A percentile compares a stretch with the other conserved stretches of the same genome.
Evolutionary conservation across 2,329 filamentous ascomycete species (phyloP).

Genomic region (Nothopassalora personata): DNA sequence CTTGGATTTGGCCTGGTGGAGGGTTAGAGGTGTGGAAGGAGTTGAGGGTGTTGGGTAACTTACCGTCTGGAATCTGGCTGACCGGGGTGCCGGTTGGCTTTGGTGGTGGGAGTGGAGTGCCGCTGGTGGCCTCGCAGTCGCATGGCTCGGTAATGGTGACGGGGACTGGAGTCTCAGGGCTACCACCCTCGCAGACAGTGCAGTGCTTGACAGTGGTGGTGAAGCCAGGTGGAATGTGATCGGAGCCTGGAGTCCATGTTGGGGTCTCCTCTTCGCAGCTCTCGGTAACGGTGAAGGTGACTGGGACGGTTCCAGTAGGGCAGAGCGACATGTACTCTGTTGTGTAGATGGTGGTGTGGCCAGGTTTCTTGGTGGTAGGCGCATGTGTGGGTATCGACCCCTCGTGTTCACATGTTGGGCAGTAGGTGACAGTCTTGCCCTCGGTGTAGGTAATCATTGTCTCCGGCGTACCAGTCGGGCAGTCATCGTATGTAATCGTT

Average conservation of each 20-base stretch:
- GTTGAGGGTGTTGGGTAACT: constrained; percentile 6
- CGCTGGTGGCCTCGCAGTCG: constrained; percentile 29
- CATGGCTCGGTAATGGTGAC: constrained; percentile 36
- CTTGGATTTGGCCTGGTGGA: constrained; percentile 15
- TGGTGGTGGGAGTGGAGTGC: constrained; percentile 17
- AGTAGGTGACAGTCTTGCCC: constrained; percentile 34
- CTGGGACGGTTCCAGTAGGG: constrained; percentile 30
- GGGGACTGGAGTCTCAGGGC: constrained; percentile 21
- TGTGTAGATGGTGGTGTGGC: constrained; percentile 35
- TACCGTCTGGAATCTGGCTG: constrained; percentile 20
- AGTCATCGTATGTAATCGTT: constrained; percentile 32
- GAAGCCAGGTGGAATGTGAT: constrained; percentile 33
- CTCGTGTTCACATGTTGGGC: constrained; percentile 30
- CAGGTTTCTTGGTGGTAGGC: constrained; percentile 10
- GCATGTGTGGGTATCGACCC: constrained; percentile 4
- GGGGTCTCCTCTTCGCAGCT: constrained; percentile 32
- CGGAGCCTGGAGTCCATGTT: constrained; percentile 31
- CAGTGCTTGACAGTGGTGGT: constrained; percentile 32
- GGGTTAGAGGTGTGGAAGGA: background rate
- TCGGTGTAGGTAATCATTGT: constrained; percentile 34
- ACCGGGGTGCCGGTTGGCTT: constrained; percentile 17
- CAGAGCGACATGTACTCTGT: constrained; percentile 33
- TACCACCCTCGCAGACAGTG: constrained; percentile 24
- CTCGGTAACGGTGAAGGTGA: constrained; percentile 36
- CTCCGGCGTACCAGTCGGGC: constrained; percentile 26